Conservation (phyloP, 1,139 yeast species). For the Kluyveromyces sp. region DNA sequence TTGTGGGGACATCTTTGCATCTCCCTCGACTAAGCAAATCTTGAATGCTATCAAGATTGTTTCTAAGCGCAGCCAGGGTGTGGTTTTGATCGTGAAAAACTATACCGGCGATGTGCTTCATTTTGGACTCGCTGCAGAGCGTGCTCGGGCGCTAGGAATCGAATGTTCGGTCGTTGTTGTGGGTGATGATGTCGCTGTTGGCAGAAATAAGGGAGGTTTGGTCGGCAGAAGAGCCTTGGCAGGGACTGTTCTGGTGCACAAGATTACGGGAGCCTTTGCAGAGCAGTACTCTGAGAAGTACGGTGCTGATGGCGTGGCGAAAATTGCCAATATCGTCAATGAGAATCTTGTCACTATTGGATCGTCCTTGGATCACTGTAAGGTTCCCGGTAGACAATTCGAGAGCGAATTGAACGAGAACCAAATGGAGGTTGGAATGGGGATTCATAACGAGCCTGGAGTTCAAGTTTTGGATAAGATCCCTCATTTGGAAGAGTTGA, state of each 20-base stretch:
- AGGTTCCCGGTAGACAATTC: conserved; percentile 71
- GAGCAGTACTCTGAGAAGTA: conserved; percentile 38
- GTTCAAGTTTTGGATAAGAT: conserved; percentile 62
- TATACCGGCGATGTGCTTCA: conserved; percentile 92
- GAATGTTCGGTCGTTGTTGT: conserved; percentile 67
- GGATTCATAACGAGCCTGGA: conserved; percentile 94
- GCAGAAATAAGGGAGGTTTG: conserved; percentile 74
- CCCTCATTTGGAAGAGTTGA: conserved; percentile 54
- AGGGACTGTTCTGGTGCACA: conserved; percentile 83
- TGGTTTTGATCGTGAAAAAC: conserved; percentile 73
- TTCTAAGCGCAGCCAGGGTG: conserved; percentile 49
- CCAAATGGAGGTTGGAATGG: conserved; percentile 88
- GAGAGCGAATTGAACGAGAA: conserved; percentile 48
- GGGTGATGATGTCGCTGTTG: conserved; percentile 91
- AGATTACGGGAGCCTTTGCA: conserved; percentile 72
- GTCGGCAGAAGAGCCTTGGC: conserved; percentile 94
- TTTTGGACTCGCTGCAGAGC: conserved; percentile 84
- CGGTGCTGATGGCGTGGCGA: conserved; percentile 45
- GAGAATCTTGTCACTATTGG: conserved; percentile 76
- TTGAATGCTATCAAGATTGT: conserved; percentile 50
- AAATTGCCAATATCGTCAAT: conserved; percentile 55
- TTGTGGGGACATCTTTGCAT: conserved; percentile 82
- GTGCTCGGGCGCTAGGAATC: conserved; percentile 72
- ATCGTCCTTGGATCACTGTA: conserved; percentile 81
- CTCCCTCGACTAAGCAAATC: conserved; percentile 86